Evolutionary conservation across 257 asterid genomes (phyloP), one percentile per base, ranked within the genome.

Genomic region (Eucommia ulmoides): DNA sequence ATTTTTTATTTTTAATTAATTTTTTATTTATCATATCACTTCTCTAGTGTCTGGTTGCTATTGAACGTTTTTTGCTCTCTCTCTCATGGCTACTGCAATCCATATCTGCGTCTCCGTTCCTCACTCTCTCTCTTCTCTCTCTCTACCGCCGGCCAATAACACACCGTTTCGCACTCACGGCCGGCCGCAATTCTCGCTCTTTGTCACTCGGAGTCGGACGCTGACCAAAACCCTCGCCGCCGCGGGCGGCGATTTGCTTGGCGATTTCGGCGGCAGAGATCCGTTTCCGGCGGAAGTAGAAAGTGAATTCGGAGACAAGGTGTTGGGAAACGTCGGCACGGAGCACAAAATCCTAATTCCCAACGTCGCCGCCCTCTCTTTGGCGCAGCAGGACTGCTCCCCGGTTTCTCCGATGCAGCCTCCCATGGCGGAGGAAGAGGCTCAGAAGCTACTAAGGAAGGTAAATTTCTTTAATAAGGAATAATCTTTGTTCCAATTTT

Each of bases 261-360:
- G 94, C 24, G 96, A 84, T 60, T 88, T 88, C 59, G 97, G 96
- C 4, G 97, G 85, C 0, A 68, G 97, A 60, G 97, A 88, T 60
- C 94, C 97, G 1, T 84, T 82, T 56, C 95, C 95, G 8, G 95
- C 83, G 0, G 97, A 88, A 60, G 50, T 88, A 0, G 97, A 76
- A 73, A 84, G 94, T 75, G 49, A 67, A 3, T 88, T 88, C 41
- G 79, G 73, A 2, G 94, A 84, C 0, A 88, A 82, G 42, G 83
- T 85, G 2, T 54, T 68, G 51, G 95, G 93, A 4, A 46, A 46
- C 50, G 53, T 65, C 2, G 60, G 65, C 68, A 88, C 97, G 0
- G 97, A 84, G 69, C 97, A 88, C 67, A 84, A 82, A 65, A 88
- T 88, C 51, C 54, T 88, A 65, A 88, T 84, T 42, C 97, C 95